Evolutionary conservation across 441 rosid genomes (phyloP), one percentile per base, ranked within the genome.

Genomic region (Populus tomentosa): DNA sequence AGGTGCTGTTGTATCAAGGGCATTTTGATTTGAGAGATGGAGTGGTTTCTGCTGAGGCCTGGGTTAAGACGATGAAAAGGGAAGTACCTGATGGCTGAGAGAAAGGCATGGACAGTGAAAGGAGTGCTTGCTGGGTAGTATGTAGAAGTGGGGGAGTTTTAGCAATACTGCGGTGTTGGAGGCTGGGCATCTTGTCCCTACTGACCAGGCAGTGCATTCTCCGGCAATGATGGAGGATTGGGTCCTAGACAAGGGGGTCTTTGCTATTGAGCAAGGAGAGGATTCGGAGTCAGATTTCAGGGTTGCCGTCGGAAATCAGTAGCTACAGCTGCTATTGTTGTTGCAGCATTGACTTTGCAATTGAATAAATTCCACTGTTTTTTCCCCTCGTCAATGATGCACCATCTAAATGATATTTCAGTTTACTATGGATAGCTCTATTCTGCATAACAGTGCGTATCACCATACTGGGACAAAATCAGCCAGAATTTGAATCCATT

Each of bases 161-260:
- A 82, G 88, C 71, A 88, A 95, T 76, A 89, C 78, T 42, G 85
- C 88, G 75, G 87, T 93, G 24, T 18, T 86, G 6, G 95, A 89
- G 7, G 92, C 96, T 0, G 98, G 97, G 0, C 98, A 92, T 85
- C 83, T 87, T 3, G 90, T 93, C 81, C 97, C 96, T 20, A 67
- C 94, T 1, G 98, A 90, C 13, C 89, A 87, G 81, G 77, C 84
- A 5, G 16, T 87, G 53, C 85, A 87, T 66, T 85, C 97, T 6
- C 91, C 85, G 77, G 89, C 79, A 16, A 90, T 91, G 96, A 91
- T 92, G 6, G 96, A 93, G 80, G 84, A 83, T 38, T 92, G 97
- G 98, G 87, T 90, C 79, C 63, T 85, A 81, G 92, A 77, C 10
- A 81, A 76, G 53, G 95, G 87, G 0, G 21, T 81, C 74, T 90